Percentiles rank a stretch among this genome's conserved stretches.
Conservation (phyloP, 2,329 filamentous ascomycete genomes). For the Botryotinia globosa region DNA sequence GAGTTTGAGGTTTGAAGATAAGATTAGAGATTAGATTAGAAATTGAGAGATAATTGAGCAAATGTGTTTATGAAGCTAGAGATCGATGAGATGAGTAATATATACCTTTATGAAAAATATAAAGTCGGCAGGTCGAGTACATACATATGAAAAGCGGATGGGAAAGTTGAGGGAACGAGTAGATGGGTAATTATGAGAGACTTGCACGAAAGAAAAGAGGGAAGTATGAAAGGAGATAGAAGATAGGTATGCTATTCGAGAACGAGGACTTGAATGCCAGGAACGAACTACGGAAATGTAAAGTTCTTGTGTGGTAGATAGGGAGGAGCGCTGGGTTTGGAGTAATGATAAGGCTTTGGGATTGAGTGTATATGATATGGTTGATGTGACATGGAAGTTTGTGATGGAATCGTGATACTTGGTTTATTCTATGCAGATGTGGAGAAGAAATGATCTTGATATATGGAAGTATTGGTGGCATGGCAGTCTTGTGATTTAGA, state of each 20-base stretch:
- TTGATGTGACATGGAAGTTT: neutral
- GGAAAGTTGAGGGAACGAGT: neutral
- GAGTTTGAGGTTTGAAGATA: neutral
- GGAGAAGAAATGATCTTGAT: no score
- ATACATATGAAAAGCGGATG: neutral
- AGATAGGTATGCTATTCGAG: neutral
- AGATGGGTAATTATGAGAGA: no score
- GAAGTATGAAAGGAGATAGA: neutral
- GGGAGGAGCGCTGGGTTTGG: no score
- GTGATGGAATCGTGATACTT: neutral
- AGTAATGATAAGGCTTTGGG: fast-evolving
- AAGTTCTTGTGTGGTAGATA: neutral
- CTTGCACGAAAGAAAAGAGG: fast-evolving
- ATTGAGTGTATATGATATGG: fast-evolving
- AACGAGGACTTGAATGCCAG: neutral
- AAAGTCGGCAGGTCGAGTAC: fast-evolving
- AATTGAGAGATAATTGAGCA: neutral
- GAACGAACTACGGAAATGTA: neutral
- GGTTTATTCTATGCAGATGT: neutral
- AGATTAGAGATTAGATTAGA: neutral
- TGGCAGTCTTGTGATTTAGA: neutral
- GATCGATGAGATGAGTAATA: neutral
- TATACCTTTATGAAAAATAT: neutral
- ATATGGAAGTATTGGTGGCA: neutral
- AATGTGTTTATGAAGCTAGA: no score